phyloP scores from a whole-genome alignment of 2,329 filamentous ascomycete species.

The Biscogniauxia mediterranea region DNA sequence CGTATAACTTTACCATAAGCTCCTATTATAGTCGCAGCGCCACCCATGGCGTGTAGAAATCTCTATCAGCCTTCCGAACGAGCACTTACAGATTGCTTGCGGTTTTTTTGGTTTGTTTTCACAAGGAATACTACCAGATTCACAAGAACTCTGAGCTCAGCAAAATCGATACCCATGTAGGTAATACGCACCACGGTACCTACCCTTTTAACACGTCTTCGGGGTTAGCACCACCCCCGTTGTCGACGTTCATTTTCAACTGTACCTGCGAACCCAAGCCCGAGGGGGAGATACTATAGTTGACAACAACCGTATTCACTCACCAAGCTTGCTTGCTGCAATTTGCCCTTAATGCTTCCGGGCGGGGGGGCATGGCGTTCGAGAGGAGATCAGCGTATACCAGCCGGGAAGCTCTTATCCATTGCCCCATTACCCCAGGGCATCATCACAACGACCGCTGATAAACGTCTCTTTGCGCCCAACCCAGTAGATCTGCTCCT shows the following conservation, averaged over 20 bases:
- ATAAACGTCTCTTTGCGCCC: slow-evolving; percentile 54
- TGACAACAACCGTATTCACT: slow-evolving; percentile 56
- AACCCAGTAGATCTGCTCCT: slow-evolving; percentile 54
- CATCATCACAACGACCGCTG: slow-evolving; percentile 43
- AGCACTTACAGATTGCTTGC: not conserved
- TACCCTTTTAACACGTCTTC: slow-evolving; percentile 35
- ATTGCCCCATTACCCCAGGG: slow-evolving; percentile 52
- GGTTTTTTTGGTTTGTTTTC: slow-evolving; percentile 7
- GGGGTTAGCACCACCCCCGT: slow-evolving; percentile 54
- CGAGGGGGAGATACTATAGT: slow-evolving; percentile 55
- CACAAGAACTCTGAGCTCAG: slow-evolving; percentile 35
- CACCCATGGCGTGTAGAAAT: not conserved
- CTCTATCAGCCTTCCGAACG: not conserved
- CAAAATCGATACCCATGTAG: slow-evolving; percentile 44
- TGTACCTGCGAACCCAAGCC: slow-evolving; percentile 54
- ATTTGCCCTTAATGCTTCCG: slow-evolving; percentile 32
- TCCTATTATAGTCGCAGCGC: no score
- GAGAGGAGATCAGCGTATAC: slow-evolving; percentile 51
- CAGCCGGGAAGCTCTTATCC: slow-evolving; percentile 56
- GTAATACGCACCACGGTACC: slow-evolving; percentile 40
- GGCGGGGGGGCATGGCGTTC: slow-evolving; percentile 37
- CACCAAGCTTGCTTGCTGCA: slow-evolving; percentile 45
- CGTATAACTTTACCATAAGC: no score
- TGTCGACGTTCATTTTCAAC: slow-evolving; percentile 47
- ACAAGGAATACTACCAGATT: slow-evolving; percentile 31